A percentile compares a stretch with the other conserved stretches of the same genome.
phyloP scores from a whole-genome alignment of 1,284 basidiomycete genomes.

The Ustilago loliicola region DNA sequence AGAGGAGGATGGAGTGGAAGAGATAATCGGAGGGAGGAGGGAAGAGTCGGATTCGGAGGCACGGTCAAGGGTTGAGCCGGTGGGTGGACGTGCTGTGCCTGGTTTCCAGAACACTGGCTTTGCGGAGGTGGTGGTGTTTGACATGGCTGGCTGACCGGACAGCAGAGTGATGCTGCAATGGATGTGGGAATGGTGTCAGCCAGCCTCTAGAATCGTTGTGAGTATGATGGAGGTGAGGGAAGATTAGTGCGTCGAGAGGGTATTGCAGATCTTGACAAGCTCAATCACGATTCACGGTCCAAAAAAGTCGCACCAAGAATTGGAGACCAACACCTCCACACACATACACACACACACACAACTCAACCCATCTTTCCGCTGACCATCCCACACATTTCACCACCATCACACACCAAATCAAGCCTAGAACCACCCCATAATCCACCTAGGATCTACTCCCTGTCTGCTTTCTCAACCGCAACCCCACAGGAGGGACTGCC shows the following conservation, averaged over 20 bases:
- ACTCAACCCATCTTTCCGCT: slow-evolving; percentile 1
- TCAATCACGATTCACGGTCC: too few relatives aligned
- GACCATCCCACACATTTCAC: slow-evolving; percentile 10
- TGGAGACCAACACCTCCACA: slow-evolving; percentile 51
- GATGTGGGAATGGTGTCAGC: background rate
- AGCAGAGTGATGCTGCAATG: background rate
- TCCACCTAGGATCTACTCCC: too few relatives aligned
- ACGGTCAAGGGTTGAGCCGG: slow-evolving; percentile 45
- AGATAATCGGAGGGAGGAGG: background rate
- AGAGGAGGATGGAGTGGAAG: background rate
- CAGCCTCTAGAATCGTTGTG: background rate
- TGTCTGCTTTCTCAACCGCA: too few relatives aligned
- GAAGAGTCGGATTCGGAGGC: slow-evolving; percentile 11
- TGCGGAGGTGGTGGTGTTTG: slow-evolving; percentile 2
- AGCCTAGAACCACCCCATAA: too few relatives aligned
- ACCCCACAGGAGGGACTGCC: too few relatives aligned
- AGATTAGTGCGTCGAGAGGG: background rate
- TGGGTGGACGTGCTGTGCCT: slow-evolving; percentile 43
- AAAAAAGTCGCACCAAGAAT: background rate
- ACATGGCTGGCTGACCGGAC: slow-evolving; percentile 1
- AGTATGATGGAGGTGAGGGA: background rate
- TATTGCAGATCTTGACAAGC: slow-evolving; percentile 27
- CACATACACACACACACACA: background rate
- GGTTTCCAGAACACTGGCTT: slow-evolving; percentile 66
- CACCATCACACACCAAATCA: background rate